phyloP scores from a whole-genome alignment of 371 early-diverging fungal genomes.

The Rhizopus stolonifer region DNA sequence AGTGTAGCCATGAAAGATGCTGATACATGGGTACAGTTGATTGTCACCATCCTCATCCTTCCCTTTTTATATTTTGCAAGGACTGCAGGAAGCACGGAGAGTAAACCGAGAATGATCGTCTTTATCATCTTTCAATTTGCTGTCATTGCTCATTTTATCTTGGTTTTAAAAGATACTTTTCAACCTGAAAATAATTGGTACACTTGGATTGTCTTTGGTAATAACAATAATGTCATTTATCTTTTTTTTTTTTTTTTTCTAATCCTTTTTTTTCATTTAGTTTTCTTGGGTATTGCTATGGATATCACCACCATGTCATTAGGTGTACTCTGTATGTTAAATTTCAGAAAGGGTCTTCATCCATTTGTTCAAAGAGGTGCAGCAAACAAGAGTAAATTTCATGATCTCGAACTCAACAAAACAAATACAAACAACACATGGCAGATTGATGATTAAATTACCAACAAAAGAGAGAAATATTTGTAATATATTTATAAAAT shows the following conservation, averaged over 20 bases:
- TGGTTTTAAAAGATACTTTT: slow-evolving; percentile 28
- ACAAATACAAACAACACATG: slow-evolving; percentile 28
- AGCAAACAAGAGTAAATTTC: slow-evolving; percentile 27
- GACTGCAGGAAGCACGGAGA: slow-evolving; percentile 27
- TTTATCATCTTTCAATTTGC: slow-evolving; percentile 24
- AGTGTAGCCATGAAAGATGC: slow-evolving; percentile 22
- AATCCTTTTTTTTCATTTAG: no score
- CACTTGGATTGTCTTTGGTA: slow-evolving; percentile 33
- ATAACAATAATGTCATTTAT: no score
- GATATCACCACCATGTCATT: slow-evolving; percentile 28
- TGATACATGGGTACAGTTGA: slow-evolving; percentile 34
- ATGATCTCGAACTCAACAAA: slow-evolving; percentile 43
- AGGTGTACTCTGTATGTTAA: slow-evolving; percentile 38
- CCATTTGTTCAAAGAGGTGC: slow-evolving; percentile 26
- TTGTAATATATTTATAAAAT: no score
- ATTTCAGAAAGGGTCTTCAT: slow-evolving; percentile 44
- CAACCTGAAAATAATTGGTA: slow-evolving; percentile 36
- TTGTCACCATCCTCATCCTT: slow-evolving; percentile 40
- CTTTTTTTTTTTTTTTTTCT: no score
- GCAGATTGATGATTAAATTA: slow-evolving; percentile 41
- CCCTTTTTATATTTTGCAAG: slow-evolving; percentile 48
- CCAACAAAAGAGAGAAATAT: no score
- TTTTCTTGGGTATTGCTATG: slow-evolving; percentile 35
- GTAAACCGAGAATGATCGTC: slow-evolving; percentile 22
- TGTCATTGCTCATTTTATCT: slow-evolving; percentile 26